Evolutionary conservation across 768 basidiomycete genomes (phyloP).

Genomic region (Suillus decipiens): DNA sequence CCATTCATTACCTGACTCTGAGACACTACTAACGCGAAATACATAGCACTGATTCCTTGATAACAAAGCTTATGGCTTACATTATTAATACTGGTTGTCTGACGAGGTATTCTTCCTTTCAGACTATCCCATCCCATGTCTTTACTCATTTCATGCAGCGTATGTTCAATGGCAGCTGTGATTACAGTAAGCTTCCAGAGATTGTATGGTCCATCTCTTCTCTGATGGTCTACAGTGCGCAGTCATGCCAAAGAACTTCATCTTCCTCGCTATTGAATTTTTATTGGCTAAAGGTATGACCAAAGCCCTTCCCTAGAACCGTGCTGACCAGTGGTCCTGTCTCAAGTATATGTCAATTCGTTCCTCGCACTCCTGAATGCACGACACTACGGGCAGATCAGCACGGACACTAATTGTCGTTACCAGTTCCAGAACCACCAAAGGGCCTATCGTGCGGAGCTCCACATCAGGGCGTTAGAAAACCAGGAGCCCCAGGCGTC

Average conservation of each 20-base stretch:
- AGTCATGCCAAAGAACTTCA: constrained; percentile 6
- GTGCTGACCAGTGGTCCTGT: not conserved
- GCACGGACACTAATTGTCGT: not conserved
- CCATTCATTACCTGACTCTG: no score
- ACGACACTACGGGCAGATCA: not conserved
- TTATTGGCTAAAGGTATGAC: constrained; percentile 1
- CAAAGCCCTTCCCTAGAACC: not conserved
- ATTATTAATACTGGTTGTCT: not conserved
- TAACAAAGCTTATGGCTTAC: constrained; percentile 1
- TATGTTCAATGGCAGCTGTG: no score
- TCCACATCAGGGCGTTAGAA: not conserved
- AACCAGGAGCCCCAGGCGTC: not conserved
- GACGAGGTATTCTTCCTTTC: not conserved
- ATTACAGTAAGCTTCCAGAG: no score
- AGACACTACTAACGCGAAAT: no score
- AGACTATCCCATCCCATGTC: no score
- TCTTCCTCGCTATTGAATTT: constrained; percentile 3
- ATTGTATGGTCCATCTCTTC: no score
- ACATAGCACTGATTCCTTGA: constrained; percentile 4
- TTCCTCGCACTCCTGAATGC: constrained; percentile 2
- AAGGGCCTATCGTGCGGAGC: not conserved
- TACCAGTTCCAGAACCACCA: not conserved
- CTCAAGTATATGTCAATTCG: constrained; percentile 5
- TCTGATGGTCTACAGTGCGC: not conserved
- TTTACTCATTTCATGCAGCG: no score